phyloP scores from a whole-genome alignment of 208 protist genomes.

The Paratrypanosoma confusum region DNA sequence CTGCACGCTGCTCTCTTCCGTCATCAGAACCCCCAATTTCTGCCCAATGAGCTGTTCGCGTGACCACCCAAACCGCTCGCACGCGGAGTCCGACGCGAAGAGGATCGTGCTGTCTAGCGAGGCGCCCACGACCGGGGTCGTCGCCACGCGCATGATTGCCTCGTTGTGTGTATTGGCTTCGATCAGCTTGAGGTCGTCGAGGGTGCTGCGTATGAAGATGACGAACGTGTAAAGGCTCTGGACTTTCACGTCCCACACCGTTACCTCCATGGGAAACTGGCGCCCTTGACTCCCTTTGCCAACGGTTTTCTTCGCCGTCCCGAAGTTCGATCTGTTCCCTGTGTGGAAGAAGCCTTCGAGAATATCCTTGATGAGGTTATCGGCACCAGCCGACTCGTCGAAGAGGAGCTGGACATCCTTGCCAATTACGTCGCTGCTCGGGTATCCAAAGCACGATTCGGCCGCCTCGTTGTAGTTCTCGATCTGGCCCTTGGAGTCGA shows the following conservation, averaged over 20 bases:
- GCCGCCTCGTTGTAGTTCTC: slow-evolving; percentile 6
- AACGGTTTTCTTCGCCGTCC: slow-evolving; percentile 1
- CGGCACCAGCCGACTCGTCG: neutral
- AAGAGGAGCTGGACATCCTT: slow-evolving; percentile 2
- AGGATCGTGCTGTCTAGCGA: slow-evolving; percentile 10
- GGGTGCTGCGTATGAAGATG: slow-evolving; percentile 6
- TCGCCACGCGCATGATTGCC: slow-evolving; percentile 12
- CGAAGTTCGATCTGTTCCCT: neutral
- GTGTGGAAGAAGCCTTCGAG: slow-evolving; percentile 3
- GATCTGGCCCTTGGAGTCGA: slow-evolving; percentile 1
- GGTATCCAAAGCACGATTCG: slow-evolving; percentile 6
- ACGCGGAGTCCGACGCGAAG: slow-evolving; percentile 11
- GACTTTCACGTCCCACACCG: slow-evolving; percentile 6
- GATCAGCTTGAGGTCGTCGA: slow-evolving; percentile 2
- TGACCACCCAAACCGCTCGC: slow-evolving; percentile 1
- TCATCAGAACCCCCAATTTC: slow-evolving; percentile 21
- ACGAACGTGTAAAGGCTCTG: slow-evolving; percentile 1
- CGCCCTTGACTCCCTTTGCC: neutral
- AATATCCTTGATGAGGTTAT: slow-evolving; percentile 1
- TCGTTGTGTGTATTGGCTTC: slow-evolving; percentile 10
- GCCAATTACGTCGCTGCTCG: slow-evolving; percentile 1
- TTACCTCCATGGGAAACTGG: slow-evolving; percentile 2
- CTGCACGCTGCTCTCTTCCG: neutral
- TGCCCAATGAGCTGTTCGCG: slow-evolving; percentile 15
- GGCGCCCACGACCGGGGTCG: slow-evolving; percentile 12